Evolutionary conservation across 2,329 filamentous ascomycete genomes (phyloP).

Genomic region (Purpureocillium lavendulum): DNA sequence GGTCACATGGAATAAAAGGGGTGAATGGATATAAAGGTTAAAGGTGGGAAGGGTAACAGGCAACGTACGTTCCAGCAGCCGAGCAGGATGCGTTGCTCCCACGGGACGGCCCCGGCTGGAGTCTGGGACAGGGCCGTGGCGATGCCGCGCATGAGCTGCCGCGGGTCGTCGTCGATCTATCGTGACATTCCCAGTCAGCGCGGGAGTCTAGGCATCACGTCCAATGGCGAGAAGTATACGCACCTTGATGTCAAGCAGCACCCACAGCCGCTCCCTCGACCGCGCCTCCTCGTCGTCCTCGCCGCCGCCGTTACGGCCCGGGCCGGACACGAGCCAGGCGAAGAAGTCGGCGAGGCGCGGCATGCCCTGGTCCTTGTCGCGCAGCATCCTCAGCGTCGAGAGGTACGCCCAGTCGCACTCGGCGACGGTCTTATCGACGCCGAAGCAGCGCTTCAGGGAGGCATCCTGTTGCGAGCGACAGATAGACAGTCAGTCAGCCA

Average conservation of each 20-base stretch:
- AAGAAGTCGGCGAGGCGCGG: constrained; percentile 68
- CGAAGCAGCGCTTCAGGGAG: constrained; percentile 73
- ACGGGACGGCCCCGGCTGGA: constrained; percentile 40
- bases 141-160: constrained; percentile 62
- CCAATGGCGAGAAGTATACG: neutral
- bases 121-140: constrained; percentile 53
- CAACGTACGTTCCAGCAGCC: constrained; percentile 68
- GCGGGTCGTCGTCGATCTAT: constrained; percentile 60
- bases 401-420: constrained; percentile 74
- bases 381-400: constrained; percentile 56
- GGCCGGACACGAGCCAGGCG: constrained; percentile 53
- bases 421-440: constrained; percentile 59
- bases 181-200: neutral
- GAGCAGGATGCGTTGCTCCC: constrained; percentile 66
- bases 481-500: too few relatives aligned
- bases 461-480: constrained; percentile 62
- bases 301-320: constrained; percentile 31
- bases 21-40: neutral
- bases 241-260: constrained; percentile 85
- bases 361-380: constrained; percentile 62
- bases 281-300: constrained; percentile 42
- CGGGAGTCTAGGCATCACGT: neutral
- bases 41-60: constrained; percentile 1
- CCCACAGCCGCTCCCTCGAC: constrained; percentile 58
- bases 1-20: neutral